These are phyloP conservation scores for Fraxinus dipetala DNA, from an alignment of 305 asterid species.

Conservation along the genomic window DNA sequence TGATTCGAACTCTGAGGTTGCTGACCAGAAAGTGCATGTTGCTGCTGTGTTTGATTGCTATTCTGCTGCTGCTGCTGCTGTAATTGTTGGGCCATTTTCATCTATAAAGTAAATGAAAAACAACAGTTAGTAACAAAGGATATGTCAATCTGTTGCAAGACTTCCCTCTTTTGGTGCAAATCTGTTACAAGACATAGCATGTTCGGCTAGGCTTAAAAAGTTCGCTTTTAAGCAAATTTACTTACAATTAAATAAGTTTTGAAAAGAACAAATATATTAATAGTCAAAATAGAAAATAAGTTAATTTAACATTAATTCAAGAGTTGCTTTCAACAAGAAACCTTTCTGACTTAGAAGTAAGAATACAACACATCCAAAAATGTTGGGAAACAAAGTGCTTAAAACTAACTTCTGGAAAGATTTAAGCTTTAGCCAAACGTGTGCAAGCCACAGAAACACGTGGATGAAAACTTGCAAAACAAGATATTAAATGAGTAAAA, in stretches of 20 bases:
- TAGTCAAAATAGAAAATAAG: not conserved
- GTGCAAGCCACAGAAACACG: not conserved
- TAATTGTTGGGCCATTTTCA: constrained; percentile 57
- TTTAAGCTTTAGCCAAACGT: not conserved
- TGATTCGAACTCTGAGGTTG: constrained; percentile 54
- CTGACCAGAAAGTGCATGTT: constrained; percentile 47
- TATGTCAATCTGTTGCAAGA: constrained; percentile 3
- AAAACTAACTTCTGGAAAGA: not conserved
- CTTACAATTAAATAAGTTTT: not conserved
- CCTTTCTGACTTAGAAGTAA: not conserved
- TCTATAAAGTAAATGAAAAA: constrained; percentile 39
- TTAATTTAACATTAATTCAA: not conserved
- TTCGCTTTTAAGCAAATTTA: not conserved
- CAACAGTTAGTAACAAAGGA: not conserved
- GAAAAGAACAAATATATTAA: not conserved
- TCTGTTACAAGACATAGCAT: not conserved
- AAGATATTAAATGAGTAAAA: constrained; percentile 3
- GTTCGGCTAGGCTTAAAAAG: not conserved
- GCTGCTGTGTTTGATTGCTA: constrained; percentile 49
- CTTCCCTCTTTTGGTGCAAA: not conserved
- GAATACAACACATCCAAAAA: not conserved
- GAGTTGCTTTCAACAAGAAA: not conserved
- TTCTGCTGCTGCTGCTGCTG: constrained; percentile 54
- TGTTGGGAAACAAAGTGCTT: not conserved
- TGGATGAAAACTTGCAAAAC: not conserved